Conservation (phyloP, 2,329 filamentous ascomycete species). For the Xylaria sp. region DNA sequence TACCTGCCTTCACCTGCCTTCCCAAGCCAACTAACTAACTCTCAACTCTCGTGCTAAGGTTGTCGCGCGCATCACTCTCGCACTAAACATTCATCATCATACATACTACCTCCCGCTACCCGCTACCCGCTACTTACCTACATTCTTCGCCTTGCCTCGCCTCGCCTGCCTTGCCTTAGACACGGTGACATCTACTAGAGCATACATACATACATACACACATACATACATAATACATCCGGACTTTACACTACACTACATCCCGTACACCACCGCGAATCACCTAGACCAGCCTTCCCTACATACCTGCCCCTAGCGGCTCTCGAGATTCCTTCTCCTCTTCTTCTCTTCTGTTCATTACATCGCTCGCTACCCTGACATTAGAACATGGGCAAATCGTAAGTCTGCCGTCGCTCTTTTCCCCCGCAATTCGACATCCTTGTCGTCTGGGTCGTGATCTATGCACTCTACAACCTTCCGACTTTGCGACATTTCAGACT, state of each 20-base stretch:
- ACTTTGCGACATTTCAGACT: slow-evolving; percentile 25
- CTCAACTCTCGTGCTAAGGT: background rate
- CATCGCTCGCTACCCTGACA: slow-evolving; percentile 18
- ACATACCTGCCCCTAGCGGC: background rate
- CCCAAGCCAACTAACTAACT: slow-evolving; percentile 3
- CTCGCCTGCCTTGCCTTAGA: background rate
- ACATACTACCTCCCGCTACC: background rate
- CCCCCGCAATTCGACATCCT: slow-evolving; percentile 20
- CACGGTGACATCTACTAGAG: slow-evolving; percentile 13
- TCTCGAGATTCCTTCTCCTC: background rate
- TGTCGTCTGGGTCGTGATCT: slow-evolving; percentile 13
- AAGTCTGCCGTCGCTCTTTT: slow-evolving; percentile 36
- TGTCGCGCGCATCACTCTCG: slow-evolving; percentile 9
- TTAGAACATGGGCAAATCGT: slow-evolving; percentile 48
- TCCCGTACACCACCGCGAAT: background rate
- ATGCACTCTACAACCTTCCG: background rate
- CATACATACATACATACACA: slow-evolving; percentile 15
- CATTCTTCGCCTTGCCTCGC: slow-evolving; percentile 7
- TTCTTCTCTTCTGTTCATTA: background rate
- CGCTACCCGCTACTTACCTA: background rate
- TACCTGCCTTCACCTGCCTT: background rate
- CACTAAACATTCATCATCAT: slow-evolving; percentile 4
- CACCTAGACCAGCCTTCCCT: background rate
- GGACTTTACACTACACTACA: background rate
- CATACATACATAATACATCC: background rate